Base-by-base conservation (phyloP, 2,329 filamentous ascomycete species). In the Fonsecaea nubica region DNA sequence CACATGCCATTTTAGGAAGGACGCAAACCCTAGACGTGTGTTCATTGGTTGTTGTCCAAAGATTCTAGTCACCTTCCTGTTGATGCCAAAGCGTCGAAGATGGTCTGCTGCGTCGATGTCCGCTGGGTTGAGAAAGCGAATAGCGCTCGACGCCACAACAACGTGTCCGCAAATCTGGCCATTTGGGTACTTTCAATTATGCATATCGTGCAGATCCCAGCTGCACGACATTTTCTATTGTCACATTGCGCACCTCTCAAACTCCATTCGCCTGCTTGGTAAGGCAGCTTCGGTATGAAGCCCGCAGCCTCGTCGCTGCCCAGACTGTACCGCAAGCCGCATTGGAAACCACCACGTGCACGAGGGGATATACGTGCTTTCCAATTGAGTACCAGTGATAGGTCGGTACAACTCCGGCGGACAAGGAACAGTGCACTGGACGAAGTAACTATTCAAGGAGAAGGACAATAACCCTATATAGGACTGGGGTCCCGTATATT, bases 251-350 rank as follows among this genome's bases (percentile, higher is more conserved):
- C 13, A 25, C 48, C 10, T 36, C n/a, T 30, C 53, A 21, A 21
- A 48, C 18, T 63, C 30, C 25, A 13, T 10, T 38, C 32, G 6
- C 5, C 18, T 36, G 40, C 42, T 52, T 6, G 4, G 33, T 48
- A 52, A 42, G 36, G 25, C 33, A 10, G 52, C 40, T 21, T 35
- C 61, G 61, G 61, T 13, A 63, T 48, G 61, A 60, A 60, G 30
- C 9, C 58, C 58, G 58, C 58, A 38, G 30, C 30, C 38, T 18
- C 21, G 38, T 42, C 54, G 12, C 25, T 57, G 35, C 33, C 35
- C n/a, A 33, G 13, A 33, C 33, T 8, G 52, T 54, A 15, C 25
- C 52, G 32, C 52, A 13, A 35, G 25, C 35, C 18, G 36, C 10
- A 38, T 7, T 42, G 33, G 18, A 30, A 7, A 45, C 4, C 32